A percentile compares a stretch with the other conserved stretches of the same genome.
Conservation (phyloP, 768 basidiomycete species). For the Mrakia hoshinonis region DNA sequence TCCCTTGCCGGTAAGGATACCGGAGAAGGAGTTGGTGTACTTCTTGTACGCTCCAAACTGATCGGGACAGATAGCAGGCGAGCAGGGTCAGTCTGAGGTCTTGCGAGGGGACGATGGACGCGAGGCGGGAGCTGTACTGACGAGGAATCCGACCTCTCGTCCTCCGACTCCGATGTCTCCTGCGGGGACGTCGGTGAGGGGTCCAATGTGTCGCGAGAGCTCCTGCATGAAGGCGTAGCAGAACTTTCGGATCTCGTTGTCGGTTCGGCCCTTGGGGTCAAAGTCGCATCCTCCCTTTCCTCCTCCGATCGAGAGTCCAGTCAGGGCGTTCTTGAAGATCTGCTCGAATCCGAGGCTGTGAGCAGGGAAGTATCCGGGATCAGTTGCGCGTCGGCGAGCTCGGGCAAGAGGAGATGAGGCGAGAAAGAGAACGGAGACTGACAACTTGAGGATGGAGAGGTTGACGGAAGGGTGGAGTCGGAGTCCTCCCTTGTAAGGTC, state of each 20-base stretch:
- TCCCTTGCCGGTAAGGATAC: constrained; percentile 65
- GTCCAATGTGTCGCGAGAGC: constrained; percentile 62
- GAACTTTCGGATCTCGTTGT: constrained; percentile 64
- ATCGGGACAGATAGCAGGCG: not conserved
- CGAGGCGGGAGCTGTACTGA: not conserved
- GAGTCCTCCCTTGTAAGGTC: constrained; percentile 71
- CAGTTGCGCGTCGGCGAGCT: not conserved
- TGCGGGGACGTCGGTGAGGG: constrained; percentile 63
- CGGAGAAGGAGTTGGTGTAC: constrained; percentile 59
- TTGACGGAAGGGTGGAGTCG: constrained; percentile 71
- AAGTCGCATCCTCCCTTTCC: constrained; percentile 63
- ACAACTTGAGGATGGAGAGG: constrained; percentile 70
- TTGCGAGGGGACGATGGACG: too few species aligned
- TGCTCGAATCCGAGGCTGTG: constrained; percentile 64
- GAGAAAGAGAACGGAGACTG: constrained; percentile 29
- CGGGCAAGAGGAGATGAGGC: not conserved
- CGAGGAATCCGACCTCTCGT: constrained; percentile 59
- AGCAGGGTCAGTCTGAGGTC: too few species aligned
- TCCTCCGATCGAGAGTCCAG: constrained; percentile 67
- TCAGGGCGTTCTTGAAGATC: constrained; percentile 71
- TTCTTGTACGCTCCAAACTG: constrained; percentile 60
- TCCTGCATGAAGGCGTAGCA: constrained; percentile 64
- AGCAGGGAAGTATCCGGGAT: not conserved
- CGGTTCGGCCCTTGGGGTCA: constrained; percentile 71
- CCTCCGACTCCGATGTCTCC: constrained; percentile 64